phyloP scores from a whole-genome alignment of 805 yeast species.

The Saccharomycopsis selenospora region DNA sequence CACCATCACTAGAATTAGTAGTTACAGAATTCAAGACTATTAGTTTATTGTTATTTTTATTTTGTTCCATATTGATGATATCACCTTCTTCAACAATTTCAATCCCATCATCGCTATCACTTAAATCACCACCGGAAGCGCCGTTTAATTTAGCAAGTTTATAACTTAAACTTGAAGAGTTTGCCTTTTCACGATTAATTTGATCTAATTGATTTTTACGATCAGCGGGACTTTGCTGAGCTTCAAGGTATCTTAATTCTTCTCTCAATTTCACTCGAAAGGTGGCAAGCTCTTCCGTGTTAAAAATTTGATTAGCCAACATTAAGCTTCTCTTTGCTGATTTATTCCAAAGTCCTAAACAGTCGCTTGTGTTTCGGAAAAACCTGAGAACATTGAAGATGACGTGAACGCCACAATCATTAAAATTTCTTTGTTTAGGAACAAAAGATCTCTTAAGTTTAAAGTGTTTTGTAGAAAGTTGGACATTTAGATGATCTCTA shows the following conservation, averaged over 20 bases:
- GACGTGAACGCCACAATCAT: conserved; percentile 93
- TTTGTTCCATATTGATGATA: no score
- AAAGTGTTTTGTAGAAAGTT: conserved; percentile 41
- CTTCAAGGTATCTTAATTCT: conserved; percentile 22
- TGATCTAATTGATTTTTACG: conserved; percentile 17
- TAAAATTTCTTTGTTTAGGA: conserved; percentile 80
- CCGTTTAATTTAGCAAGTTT: background rate
- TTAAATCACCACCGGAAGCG: background rate
- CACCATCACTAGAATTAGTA: background rate
- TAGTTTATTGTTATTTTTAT: background rate
- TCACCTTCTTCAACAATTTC: conserved; percentile 18
- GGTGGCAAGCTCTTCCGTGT: conserved; percentile 25
- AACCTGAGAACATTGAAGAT: conserved; percentile 64
- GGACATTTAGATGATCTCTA: conserved; percentile 47
- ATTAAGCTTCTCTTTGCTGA: conserved; percentile 20
- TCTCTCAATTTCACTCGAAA: conserved; percentile 25
- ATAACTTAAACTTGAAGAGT: background rate
- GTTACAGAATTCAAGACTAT: background rate
- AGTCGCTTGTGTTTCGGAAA: conserved; percentile 40
- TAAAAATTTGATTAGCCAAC: conserved; percentile 22
- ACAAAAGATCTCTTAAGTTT: conserved; percentile 46
- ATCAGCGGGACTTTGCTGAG: conserved; percentile 16
- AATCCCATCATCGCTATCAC: conserved; percentile 20
- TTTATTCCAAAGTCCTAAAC: conserved; percentile 43
- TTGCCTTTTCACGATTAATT: conserved; percentile 2